A percentile compares a stretch with the other conserved stretches of the same genome.
Conservation (phyloP, 768 basidiomycete genomes). For the Suillus luteus region DNA sequence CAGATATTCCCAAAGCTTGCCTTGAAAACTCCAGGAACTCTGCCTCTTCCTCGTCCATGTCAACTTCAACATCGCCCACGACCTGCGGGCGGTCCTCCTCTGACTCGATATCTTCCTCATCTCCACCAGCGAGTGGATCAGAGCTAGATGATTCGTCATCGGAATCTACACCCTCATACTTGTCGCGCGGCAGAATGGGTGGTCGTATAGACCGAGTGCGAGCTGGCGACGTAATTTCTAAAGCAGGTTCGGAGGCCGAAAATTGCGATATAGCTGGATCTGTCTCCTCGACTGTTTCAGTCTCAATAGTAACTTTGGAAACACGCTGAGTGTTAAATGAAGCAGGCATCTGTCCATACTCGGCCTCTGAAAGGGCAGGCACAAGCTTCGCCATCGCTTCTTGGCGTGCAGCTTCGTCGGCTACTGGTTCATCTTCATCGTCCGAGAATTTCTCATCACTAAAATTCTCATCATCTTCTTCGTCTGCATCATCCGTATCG, state of each 20-base stretch:
- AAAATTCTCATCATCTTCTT: conserved; percentile 40
- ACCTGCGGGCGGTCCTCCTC: conserved; percentile 86
- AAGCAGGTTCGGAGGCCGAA: conserved; percentile 12
- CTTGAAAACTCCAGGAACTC: conserved; percentile 96
- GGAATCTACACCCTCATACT: conserved; percentile 91
- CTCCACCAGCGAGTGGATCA: conserved; percentile 39
- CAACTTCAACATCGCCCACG: conserved; percentile 81
- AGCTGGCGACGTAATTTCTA: conserved; percentile 18
- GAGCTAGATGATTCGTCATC: conserved; percentile 84
- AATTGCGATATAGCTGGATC: conserved; percentile 11
- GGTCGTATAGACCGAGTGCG: conserved; percentile 58
- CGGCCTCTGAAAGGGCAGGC: conserved; percentile 71
- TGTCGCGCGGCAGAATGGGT: conserved; percentile 79
- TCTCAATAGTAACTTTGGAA: conserved; percentile 45
- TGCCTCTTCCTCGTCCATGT: conserved; percentile 92
- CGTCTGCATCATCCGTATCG: conserved; percentile 34
- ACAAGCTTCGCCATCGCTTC: conserved; percentile 81
- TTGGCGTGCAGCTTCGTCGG: conserved; percentile 46
- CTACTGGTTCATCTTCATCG: conserved; percentile 32
- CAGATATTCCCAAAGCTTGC: conserved; percentile 84
- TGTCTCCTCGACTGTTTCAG: conserved; percentile 40
- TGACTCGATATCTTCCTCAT: conserved; percentile 55
- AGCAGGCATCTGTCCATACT: conserved; percentile 88
- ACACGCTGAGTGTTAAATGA: conserved; percentile 75
- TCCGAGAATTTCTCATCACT: conserved; percentile 50